Conservation (phyloP, 2,329 filamentous ascomycete species). For the Cordyceps tenuipes region DNA sequence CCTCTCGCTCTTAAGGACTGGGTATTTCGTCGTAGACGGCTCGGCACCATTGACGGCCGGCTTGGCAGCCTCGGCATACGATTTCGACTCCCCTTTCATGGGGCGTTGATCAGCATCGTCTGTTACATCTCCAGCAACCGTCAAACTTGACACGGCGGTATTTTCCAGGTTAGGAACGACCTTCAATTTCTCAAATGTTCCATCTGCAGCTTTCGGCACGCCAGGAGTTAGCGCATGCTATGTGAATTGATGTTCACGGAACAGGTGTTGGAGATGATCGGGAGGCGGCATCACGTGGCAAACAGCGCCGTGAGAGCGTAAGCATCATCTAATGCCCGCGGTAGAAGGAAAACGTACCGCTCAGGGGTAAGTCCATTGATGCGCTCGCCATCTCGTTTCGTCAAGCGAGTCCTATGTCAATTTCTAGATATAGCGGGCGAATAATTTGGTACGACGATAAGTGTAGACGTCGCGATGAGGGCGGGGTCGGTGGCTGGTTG, state of each 20-base stretch:
- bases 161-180: neutral
- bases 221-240: neutral
- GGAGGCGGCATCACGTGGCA: neutral
- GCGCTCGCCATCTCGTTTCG: neutral
- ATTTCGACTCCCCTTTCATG: neutral
- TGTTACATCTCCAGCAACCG: neutral
- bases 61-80: neutral
- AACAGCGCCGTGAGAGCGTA: neutral
- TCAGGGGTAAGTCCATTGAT: slow-evolving; percentile 3
- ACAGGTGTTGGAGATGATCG: no score
- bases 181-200: neutral
- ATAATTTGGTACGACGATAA: neutral
- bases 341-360: neutral
- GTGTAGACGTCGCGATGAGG: neutral
- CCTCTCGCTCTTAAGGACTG: neutral
- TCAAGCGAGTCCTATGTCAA: neutral
- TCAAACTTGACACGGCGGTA: neutral
- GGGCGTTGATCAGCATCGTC: neutral
- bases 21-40: neutral
- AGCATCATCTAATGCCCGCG: neutral
- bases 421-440: no score
- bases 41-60: neutral
- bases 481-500: slow-evolving; percentile 3
- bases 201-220: neutral
- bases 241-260: neutral